A percentile compares a stretch with the other conserved stretches of the same genome.
These are phyloP conservation scores for Simmondsia chinensis DNA, from an alignment of 148 eudicot genomes.

Conservation along the genomic window DNA sequence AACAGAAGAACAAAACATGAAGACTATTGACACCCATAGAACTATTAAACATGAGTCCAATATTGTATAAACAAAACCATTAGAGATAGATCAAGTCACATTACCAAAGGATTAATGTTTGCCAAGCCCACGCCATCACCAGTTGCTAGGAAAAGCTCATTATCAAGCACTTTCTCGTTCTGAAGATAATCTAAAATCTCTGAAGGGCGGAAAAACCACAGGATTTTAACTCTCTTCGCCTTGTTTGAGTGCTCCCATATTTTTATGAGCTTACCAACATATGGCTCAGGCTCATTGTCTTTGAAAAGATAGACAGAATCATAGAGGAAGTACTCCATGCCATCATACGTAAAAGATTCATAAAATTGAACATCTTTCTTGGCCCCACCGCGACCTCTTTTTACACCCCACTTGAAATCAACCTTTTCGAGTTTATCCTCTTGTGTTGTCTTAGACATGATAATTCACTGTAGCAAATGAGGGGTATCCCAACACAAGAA, in stretches of 20 bases:
- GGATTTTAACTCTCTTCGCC: slow-evolving; percentile 41
- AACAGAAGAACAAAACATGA: no score
- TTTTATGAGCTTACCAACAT: slow-evolving; percentile 51
- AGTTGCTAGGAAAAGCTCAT: slow-evolving; percentile 58
- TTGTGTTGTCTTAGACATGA: slow-evolving; percentile 18
- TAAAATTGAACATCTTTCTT: slow-evolving; percentile 47
- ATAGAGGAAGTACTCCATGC: slow-evolving; percentile 39
- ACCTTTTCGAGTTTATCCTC: slow-evolving; percentile 15
- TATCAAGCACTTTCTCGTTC: slow-evolving; percentile 15
- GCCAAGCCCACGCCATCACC: slow-evolving; percentile 56
- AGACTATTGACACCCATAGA: no score
- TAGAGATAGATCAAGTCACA: neutral
- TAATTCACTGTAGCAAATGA: no score
- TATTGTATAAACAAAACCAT: neutral
- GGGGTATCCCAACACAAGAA: no score
- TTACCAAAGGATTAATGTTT: slow-evolving; percentile 57
- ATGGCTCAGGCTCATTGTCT: slow-evolving; percentile 39
- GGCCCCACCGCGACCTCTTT: slow-evolving; percentile 37
- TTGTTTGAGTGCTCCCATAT: slow-evolving; percentile 39
- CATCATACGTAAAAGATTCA: slow-evolving; percentile 54
- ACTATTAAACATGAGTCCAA: neutral
- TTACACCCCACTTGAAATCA: slow-evolving; percentile 59
- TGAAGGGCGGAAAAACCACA: slow-evolving; percentile 65
- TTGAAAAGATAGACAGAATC: slow-evolving; percentile 57
- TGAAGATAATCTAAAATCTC: slow-evolving; percentile 44